Evolutionary conservation across 2,329 filamentous ascomycete genomes (phyloP), one percentile per base, ranked within the genome.

Genomic region (Elsinoe necatrix): DNA sequence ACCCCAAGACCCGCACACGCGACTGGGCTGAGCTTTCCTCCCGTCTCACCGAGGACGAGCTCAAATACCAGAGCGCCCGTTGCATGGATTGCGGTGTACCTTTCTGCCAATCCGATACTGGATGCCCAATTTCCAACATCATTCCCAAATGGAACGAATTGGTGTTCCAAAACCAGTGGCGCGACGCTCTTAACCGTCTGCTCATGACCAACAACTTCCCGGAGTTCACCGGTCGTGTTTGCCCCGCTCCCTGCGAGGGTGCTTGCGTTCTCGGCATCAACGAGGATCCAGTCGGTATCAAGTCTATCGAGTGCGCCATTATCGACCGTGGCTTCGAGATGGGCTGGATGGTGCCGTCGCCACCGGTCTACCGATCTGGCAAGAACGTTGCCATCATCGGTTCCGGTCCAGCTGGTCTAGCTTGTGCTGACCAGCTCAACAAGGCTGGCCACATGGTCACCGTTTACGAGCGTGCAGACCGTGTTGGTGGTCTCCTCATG

Each of bases 11-110:
- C 41, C 82, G 92, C 64, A 90, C 84, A 61, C 89, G 91, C 69
- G 92, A 97, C 69, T 97, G 91, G 91, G 87, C 86, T 39, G 92
- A 97, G 74, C 80, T 97, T 47, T 93, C 86, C 58, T 83, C 83
- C 66, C 87, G 92, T 58, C 80, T 97, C 50, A 89, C 88, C 62
- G 90, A 95, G 72, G 92, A 96, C 64, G 90, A 95, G 75, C 83
- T 96, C 62, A 96, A 96, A 77, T 96, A 95, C 69, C 92, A 97
- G 73, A 86, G 90, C 47, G 92, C 92, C 60, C 88, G 92, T 62
- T 97, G 92, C 78, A 97, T 97, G 92, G 92, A 97, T 75, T 97
- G 92, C 60, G 92, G 92, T 82, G 91, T 97, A 60, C 92, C 92
- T 1, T 97, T 97, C 80, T 97, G 92, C 66, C 92, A 97, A 72